These are phyloP conservation scores for Phytopythium cucurbitacearum DNA, from an alignment of 352 stramenopile species.

Conservation along the genomic window DNA sequence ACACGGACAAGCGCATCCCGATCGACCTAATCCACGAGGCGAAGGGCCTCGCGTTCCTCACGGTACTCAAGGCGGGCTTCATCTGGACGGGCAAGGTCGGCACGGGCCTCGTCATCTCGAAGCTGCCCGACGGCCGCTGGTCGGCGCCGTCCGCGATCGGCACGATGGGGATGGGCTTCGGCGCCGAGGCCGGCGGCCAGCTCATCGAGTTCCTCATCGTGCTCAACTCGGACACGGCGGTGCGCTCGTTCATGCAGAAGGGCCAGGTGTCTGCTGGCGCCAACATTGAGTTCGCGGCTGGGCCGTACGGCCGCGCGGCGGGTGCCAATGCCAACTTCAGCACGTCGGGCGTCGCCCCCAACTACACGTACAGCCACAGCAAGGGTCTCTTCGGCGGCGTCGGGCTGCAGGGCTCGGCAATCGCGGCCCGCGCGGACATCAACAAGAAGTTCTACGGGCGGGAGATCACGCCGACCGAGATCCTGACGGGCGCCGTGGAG, in stretches of 20 bases:
- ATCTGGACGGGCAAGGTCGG: conserved; percentile 83
- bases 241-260: conserved; percentile 89
- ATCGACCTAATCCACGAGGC: conserved; percentile 87
- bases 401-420: conserved; percentile 75
- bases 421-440: conserved; percentile 69
- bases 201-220: conserved; percentile 90
- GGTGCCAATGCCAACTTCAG: conserved; percentile 78
- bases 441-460: conserved; percentile 90
- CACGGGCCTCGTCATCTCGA: conserved; percentile 92
- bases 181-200: conserved; percentile 71
- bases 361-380: conserved; percentile 88
- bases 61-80: conserved; percentile 89
- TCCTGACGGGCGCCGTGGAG: conserved; percentile 77
- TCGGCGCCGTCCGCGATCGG: conserved; percentile 94
- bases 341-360: conserved; percentile 65
- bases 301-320: conserved; percentile 74
- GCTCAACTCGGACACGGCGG: conserved; percentile 91
- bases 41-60: conserved; percentile 91
- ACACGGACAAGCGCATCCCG: conserved; percentile 86
- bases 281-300: conserved; percentile 78
- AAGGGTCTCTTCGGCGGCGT: conserved; percentile 85
- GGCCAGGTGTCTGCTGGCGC: conserved; percentile 76
- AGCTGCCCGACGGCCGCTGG: conserved; percentile 93
- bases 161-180: conserved; percentile 87
- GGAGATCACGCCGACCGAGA: conserved; percentile 81